phyloP scores from a whole-genome alignment of 1,139 yeast species.

The Yamadazyma jaroonii region DNA sequence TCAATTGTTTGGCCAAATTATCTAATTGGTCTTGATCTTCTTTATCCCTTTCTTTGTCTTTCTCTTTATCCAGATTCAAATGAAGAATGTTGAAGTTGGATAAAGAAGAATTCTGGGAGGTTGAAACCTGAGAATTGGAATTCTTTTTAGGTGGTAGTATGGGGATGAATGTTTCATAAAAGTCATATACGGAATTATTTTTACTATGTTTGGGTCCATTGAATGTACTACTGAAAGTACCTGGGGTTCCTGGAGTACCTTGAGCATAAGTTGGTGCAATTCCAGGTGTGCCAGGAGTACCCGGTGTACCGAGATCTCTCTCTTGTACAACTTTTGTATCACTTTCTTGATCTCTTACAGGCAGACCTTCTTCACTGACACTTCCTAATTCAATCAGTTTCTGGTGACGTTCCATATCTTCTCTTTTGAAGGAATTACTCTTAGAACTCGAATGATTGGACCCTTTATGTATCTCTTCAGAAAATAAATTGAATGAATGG shows the following conservation, averaged over 20 bases:
- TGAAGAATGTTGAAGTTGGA: constrained; percentile 1
- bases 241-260: constrained; percentile 1
- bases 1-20: constrained; percentile 41
- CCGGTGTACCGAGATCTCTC: constrained; percentile 1
- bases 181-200: constrained; percentile 36
- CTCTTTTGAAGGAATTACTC: too few species aligned
- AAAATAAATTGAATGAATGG: constrained; percentile 36
- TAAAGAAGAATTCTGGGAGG: constrained; percentile 4
- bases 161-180: constrained; percentile 45
- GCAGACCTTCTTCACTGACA: too few species aligned
- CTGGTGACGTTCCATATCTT: too few species aligned
- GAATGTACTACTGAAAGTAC: neutral
- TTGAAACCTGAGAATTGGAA: neutral
- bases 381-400: too few species aligned
- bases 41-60: constrained; percentile 8
- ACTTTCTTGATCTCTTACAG: neutral
- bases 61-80: constrained; percentile 5
- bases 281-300: constrained; percentile 5
- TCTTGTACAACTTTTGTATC: constrained; percentile 5
- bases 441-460: constrained; percentile 1
- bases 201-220: constrained; percentile 10
- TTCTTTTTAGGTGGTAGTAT: constrained; percentile 17
- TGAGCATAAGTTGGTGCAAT: neutral
- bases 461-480: constrained; percentile 31
- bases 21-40: constrained; percentile 22